Conservation (phyloP, 2,329 filamentous ascomycete genomes). For the Aureobasidium lini region DNA sequence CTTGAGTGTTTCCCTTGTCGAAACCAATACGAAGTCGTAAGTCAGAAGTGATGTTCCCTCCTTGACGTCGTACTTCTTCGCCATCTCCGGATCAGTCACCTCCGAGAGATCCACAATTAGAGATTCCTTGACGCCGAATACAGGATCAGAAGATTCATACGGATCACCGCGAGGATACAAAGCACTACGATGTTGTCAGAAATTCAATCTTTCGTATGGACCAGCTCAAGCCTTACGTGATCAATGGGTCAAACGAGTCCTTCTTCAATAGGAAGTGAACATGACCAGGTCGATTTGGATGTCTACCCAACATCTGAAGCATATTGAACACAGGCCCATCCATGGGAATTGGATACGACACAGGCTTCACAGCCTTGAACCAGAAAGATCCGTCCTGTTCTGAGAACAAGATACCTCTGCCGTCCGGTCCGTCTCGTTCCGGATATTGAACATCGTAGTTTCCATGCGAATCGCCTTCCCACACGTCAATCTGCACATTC, state of each 20-base stretch:
- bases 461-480: constrained; percentile 25
- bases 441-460: constrained; percentile 25
- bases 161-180: constrained; percentile 67
- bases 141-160: constrained; percentile 71
- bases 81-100: constrained; percentile 43
- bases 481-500: constrained; percentile 17
- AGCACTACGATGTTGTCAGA: constrained; percentile 41
- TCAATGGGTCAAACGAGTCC: constrained; percentile 19
- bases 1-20: constrained; percentile 55
- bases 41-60: constrained; percentile 45
- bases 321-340: constrained; percentile 22
- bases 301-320: constrained; percentile 19
- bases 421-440: constrained; percentile 20
- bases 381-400: constrained; percentile 21
- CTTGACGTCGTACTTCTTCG: constrained; percentile 51
- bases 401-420: constrained; percentile 21
- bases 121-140: constrained; percentile 74
- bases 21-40: constrained; percentile 68
- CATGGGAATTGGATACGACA: constrained; percentile 24
- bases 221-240: constrained; percentile 18
- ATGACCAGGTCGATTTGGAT: constrained; percentile 23
- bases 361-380: constrained; percentile 23
- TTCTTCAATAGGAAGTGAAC: constrained; percentile 23
- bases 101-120: constrained; percentile 55
- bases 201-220: neutral